Percentiles rank a stretch among this genome's conserved stretches.
These are phyloP conservation scores for Herpetospermum pedunculosum DNA, from an alignment of 306 rosid genomes.

Conservation along the genomic window DNA sequence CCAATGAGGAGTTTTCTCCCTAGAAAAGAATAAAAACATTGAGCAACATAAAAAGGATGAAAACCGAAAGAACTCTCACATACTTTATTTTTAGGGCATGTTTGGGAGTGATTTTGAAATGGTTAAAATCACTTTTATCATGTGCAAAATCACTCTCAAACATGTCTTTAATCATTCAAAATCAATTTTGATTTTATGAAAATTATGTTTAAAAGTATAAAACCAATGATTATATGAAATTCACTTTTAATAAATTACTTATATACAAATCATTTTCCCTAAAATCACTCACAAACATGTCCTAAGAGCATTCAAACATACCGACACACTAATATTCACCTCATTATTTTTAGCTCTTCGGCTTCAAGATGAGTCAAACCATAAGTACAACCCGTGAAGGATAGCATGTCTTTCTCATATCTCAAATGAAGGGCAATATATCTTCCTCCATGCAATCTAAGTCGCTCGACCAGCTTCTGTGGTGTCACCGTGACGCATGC, in stretches of 20 bases:
- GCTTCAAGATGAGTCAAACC: slow-evolving; percentile 71
- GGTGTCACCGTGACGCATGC: slow-evolving; percentile 84
- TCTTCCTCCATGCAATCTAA: slow-evolving; percentile 63
- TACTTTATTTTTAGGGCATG: neutral
- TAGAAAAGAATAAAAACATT: slow-evolving; percentile 20
- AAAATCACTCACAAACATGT: too few species aligned
- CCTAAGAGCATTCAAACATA: slow-evolving; percentile 2
- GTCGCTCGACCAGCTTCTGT: slow-evolving; percentile 97
- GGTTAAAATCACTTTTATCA: too few species aligned
- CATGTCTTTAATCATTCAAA: too few species aligned
- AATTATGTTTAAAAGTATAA: too few species aligned
- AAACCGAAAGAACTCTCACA: neutral
- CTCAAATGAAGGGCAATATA: slow-evolving; percentile 91
- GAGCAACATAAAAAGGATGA: neutral
- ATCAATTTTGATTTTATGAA: too few species aligned
- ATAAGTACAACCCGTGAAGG: slow-evolving; percentile 84
- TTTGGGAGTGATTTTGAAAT: too few species aligned
- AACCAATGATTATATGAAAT: too few species aligned
- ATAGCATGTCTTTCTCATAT: slow-evolving; percentile 91
- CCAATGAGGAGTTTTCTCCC: slow-evolving; percentile 89
- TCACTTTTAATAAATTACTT: too few species aligned
- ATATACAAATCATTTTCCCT: too few species aligned
- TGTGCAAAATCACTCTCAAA: too few species aligned
- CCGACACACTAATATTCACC: slow-evolving; percentile 30
- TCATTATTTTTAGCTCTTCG: slow-evolving; percentile 82